phyloP scores from a whole-genome alignment of 352 stramenopile species.

The Pythium volutum region DNA sequence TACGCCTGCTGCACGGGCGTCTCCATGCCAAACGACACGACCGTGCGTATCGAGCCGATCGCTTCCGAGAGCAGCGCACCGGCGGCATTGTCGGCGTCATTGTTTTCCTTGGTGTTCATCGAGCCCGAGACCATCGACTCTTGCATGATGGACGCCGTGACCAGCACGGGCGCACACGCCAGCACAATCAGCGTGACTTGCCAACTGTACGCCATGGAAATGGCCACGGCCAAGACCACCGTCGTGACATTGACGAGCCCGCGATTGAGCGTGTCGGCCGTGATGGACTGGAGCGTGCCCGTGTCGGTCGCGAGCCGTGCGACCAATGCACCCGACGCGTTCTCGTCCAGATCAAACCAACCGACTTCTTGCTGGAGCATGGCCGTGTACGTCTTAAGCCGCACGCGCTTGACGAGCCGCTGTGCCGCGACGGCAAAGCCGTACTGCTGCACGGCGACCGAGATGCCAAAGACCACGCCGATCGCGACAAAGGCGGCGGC shows the following conservation, averaged over 20 bases:
- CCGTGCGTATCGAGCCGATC: conserved; percentile 37
- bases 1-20: conserved; percentile 20
- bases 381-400: conserved; percentile 27
- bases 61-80: conserved; percentile 28
- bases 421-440: conserved; percentile 37
- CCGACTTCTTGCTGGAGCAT: conserved; percentile 63
- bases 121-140: conserved; percentile 21
- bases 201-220: conserved; percentile 41
- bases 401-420: conserved; percentile 36
- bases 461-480: conserved; percentile 28
- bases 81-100: conserved; percentile 28
- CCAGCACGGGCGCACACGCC: conserved; percentile 24
- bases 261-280: conserved; percentile 32
- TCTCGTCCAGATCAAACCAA: conserved; percentile 63
- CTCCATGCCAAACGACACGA: conserved; percentile 43
- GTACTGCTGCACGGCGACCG: conserved; percentile 30
- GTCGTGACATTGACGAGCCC: conserved; percentile 30
- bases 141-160: conserved; percentile 13
- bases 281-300: conserved; percentile 49
- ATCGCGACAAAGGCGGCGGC: conserved; percentile 32
- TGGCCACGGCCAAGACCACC: conserved; percentile 25
- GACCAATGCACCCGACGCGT: conserved; percentile 52
- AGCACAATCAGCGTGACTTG: conserved; percentile 40
- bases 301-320: conserved; percentile 55
- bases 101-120: conserved; percentile 23